Evolutionary conservation across 139 green algal species (phyloP), one percentile per base, ranked within the genome.

Genomic region (Asterochloris sp.): DNA sequence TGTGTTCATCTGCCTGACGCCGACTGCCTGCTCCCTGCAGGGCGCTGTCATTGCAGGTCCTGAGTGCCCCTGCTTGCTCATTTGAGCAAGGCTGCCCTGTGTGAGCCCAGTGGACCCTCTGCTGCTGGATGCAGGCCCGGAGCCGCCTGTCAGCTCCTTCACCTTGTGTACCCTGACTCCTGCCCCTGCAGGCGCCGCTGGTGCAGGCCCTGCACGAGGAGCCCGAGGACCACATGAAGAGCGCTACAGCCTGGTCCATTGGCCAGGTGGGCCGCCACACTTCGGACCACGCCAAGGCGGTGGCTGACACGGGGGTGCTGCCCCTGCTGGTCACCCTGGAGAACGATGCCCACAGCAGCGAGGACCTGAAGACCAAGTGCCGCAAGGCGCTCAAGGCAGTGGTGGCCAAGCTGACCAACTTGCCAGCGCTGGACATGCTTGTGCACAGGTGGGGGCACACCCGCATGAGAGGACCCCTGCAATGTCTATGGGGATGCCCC

Each of bases 361-460:
- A 97, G 76, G 94, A 97, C 83, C 84, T 97, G 78, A 90, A 91
- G 85, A 94, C 89, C 84, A 97, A 97, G 90, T 95, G 91, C 88
- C 88, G 91, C 26, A 89, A 93, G 28, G 86, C 92, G 15, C 88
- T 97, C 28, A 96, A 96, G 88, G 79, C 75, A 24, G 89, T 97
- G 69, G 91, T 96, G 26, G 89, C 87, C 68, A 95, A 95, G 80
- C 89, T 97, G 19, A 97, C 92, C 6, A 85, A 93, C 83, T 78
- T 96, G 87, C 91, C 91, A 10, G 91, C 93, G 23, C 89, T 97
- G 66, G 92, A 96, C 74, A 88, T 89, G 13, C 86, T 96, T 79
- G 90, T 97, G 81, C 93, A 96, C 79, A 79, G 83, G 67, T 74
- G 27, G 28, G 67, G 0, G 23, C 80, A 54, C 38, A 54, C 38